Conservation (phyloP, 1,284 basidiomycete genomes). For the Megacollybia platyphylla region DNA sequence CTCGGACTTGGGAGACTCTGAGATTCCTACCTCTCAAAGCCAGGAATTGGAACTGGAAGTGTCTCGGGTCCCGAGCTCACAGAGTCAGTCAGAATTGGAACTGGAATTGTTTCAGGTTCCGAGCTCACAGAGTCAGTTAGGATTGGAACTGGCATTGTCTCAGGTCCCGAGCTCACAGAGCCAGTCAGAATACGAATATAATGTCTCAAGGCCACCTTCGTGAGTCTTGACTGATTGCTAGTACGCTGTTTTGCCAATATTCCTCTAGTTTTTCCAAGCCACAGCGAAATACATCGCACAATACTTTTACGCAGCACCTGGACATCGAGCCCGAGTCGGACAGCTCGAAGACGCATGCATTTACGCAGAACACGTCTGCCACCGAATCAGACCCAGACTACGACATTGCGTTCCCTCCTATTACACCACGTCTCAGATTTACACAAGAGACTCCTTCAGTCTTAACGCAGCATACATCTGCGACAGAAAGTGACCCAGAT, state of each 20-base stretch:
- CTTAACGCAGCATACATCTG: background rate
- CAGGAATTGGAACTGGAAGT: slow-evolving; percentile 4
- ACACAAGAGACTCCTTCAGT: background rate
- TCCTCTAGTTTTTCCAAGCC: too few relatives aligned
- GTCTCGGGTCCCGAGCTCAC: slow-evolving; percentile 12
- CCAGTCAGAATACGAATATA: slow-evolving; percentile 9
- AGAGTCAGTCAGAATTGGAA: slow-evolving; percentile 12
- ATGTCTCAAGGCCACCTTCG: too few relatives aligned
- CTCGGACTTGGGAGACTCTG: background rate
- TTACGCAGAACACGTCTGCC: slow-evolving; percentile 11
- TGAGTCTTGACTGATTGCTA: too few relatives aligned
- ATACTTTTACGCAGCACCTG: too few relatives aligned
- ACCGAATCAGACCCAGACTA: slow-evolving; percentile 17
- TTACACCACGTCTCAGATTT: background rate
- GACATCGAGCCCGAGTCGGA: too few relatives aligned
- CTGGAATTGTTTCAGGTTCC: slow-evolving; percentile 2
- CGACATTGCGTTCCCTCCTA: slow-evolving; percentile 2
- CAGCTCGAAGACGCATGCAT: background rate
- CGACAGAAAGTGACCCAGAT: background rate
- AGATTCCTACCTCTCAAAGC: slow-evolving; percentile 16
- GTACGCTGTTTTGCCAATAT: too few relatives aligned
- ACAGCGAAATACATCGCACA: too few relatives aligned
- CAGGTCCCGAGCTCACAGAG: slow-evolving; percentile 15
- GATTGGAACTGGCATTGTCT: background rate
- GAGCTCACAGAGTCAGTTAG: slow-evolving; percentile 16